Evolutionary conservation across 208 protist genomes (phyloP).

Genomic region (Wallacemonas sp.): DNA sequence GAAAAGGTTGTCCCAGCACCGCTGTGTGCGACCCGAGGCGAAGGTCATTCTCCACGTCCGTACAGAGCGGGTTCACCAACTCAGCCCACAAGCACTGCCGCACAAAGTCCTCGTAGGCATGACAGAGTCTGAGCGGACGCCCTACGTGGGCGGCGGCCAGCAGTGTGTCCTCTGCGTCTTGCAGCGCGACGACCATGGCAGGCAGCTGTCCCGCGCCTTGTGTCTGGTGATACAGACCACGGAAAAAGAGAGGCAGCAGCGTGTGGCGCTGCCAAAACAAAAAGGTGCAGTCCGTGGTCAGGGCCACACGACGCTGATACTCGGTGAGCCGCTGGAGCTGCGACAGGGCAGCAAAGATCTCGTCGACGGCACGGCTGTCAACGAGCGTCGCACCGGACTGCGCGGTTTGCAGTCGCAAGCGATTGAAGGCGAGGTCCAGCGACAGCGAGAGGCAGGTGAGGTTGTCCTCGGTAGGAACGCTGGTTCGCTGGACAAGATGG

Average conservation of each 20-base stretch:
- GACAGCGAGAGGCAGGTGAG: slow-evolving; percentile 57
- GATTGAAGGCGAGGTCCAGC: slow-evolving; percentile 61
- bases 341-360: slow-evolving; percentile 55
- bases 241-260: slow-evolving; percentile 85
- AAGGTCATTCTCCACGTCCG: slow-evolving; percentile 94
- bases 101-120: slow-evolving; percentile 60
- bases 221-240: slow-evolving; percentile 73
- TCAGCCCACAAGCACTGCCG: slow-evolving; percentile 40
- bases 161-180: slow-evolving; percentile 47
- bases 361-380: slow-evolving; percentile 18
- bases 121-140: slow-evolving; percentile 24
- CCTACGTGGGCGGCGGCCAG: slow-evolving; percentile 29
- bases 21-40: slow-evolving; percentile 90
- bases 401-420: slow-evolving; percentile 9
- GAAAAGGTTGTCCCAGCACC: slow-evolving; percentile 47
- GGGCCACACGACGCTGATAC: slow-evolving; percentile 43
- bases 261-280: slow-evolving; percentile 88
- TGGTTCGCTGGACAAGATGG: slow-evolving; percentile 57
- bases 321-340: slow-evolving; percentile 67
- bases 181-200: slow-evolving; percentile 70
- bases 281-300: slow-evolving; percentile 78
- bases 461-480: slow-evolving; percentile 41
- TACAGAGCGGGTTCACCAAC: slow-evolving; percentile 72
- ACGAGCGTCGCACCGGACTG: not conserved
- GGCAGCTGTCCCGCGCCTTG: slow-evolving; percentile 52